Percentiles rank a stretch among this genome's conserved stretches.
Evolutionary conservation across 2,329 filamentous ascomycete species (phyloP).

Genomic region (Hypoxylon sp.): DNA sequence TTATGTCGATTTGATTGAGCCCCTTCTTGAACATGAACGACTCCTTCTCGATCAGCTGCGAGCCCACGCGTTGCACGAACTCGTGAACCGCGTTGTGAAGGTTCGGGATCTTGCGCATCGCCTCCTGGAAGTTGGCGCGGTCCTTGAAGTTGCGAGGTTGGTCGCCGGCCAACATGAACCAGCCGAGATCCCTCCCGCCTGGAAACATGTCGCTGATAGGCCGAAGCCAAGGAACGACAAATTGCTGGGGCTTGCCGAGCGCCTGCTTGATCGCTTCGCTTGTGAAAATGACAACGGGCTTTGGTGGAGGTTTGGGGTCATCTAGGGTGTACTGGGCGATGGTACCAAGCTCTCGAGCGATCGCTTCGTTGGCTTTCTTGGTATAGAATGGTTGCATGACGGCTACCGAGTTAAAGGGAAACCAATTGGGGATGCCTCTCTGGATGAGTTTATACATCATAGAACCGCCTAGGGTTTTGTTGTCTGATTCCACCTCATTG

Average conservation of each 20-base stretch:
- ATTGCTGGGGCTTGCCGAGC: conserved; percentile 46
- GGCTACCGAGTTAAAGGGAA: conserved; percentile 52
- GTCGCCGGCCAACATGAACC: conserved; percentile 53
- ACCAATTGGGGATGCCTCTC: conserved; percentile 55
- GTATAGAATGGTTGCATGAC: conserved; percentile 59
- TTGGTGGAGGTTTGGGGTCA: conserved; percentile 49
- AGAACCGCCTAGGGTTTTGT: conserved; percentile 52
- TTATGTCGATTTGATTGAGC: conserved; percentile 53
- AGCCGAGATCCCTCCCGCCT: conserved; percentile 49
- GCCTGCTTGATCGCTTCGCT: conserved; percentile 45
- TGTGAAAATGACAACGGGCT: conserved; percentile 43
- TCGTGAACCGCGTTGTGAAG: conserved; percentile 45
- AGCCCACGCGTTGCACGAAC: conserved; percentile 48
- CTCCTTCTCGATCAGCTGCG: conserved; percentile 53
- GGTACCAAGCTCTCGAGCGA: conserved; percentile 52
- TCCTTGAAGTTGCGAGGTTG: conserved; percentile 45
- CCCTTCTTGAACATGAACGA: conserved; percentile 49
- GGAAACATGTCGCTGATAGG: conserved; percentile 47
- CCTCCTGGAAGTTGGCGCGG: conserved; percentile 45
- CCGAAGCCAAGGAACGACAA: conserved; percentile 48
- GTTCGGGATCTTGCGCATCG: conserved; percentile 48
- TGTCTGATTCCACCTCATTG: conserved; percentile 51
- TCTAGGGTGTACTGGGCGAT: conserved; percentile 47
- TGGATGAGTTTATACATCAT: conserved; percentile 58
- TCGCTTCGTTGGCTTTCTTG: conserved; percentile 51